Conservation (phyloP, 306 rosid species). For the Crotalaria pallida region DNA sequence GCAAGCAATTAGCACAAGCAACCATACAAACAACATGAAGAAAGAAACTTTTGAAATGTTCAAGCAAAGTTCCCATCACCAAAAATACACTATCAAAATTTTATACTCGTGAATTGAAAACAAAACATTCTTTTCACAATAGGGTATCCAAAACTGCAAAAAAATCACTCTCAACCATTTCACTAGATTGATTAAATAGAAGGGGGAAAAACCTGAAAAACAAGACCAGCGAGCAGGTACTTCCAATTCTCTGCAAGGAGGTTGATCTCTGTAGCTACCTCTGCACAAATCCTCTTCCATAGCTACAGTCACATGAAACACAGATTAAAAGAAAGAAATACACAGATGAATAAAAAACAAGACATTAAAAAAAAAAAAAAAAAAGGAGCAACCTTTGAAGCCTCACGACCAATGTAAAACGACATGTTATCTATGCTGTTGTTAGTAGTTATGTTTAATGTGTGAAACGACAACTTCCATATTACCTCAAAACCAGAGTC, state of each 20-base stretch:
- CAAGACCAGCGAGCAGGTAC: constrained; percentile 72
- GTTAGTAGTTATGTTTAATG: not conserved
- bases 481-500: no score
- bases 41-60: constrained; percentile 29
- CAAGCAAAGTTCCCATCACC: constrained; percentile 26
- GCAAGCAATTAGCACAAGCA: constrained; percentile 21
- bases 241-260: constrained; percentile 84
- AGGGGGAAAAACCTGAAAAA: constrained; percentile 58
- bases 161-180: not conserved
- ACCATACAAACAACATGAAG: constrained; percentile 26
- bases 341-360: not conserved
- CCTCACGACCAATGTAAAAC: constrained; percentile 92
- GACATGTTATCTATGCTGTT: constrained; percentile 46
- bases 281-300: constrained; percentile 65
- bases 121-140: constrained; percentile 14
- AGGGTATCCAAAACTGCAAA: constrained; percentile 13
- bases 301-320: no score
- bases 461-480: no score
- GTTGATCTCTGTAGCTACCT: constrained; percentile 63
- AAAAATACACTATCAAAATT: no score
- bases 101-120: no score
- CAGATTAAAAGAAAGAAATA: no score
- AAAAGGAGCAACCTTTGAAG: constrained; percentile 74
- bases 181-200: not conserved
- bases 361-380: not conserved